These are phyloP conservation scores for Panaeolus cyanescens DNA, from an alignment of 768 basidiomycete genomes.

Conservation along the genomic window DNA sequence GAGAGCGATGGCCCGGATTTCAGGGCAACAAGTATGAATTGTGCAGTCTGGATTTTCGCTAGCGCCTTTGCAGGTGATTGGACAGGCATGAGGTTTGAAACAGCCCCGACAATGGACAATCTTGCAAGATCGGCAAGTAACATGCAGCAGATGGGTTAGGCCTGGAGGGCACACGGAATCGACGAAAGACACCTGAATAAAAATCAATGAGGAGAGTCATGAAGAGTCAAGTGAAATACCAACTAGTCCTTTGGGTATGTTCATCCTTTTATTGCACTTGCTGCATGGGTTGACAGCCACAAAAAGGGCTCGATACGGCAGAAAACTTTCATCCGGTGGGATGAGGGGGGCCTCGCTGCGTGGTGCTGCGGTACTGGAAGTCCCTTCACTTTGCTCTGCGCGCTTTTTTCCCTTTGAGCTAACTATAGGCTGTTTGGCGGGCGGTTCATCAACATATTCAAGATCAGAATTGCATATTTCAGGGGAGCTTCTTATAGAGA, in stretches of 20 bases:
- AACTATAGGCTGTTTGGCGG: conserved; percentile 6
- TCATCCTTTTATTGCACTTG: conserved; percentile 34
- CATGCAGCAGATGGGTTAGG: conserved; percentile 41
- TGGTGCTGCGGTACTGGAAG: background rate
- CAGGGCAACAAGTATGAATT: conserved; percentile 44
- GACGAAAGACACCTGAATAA: conserved; percentile 28
- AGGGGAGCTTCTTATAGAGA: background rate
- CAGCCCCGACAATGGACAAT: conserved; percentile 54
- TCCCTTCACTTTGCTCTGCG: background rate
- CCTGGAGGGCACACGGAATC: conserved; percentile 26
- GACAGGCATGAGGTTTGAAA: conserved; percentile 39
- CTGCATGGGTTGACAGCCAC: conserved; percentile 34
- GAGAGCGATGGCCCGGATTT: conserved; percentile 49
- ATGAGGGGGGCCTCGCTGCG: background rate
- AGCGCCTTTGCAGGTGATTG: conserved; percentile 41
- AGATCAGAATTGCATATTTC: background rate
- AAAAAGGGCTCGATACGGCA: conserved; percentile 36
- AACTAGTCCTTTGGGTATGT: conserved; percentile 45
- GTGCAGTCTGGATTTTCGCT: conserved; percentile 32
- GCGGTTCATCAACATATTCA: conserved; percentile 1
- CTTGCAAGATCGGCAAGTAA: conserved; percentile 41
- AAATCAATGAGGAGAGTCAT: conserved; percentile 3
- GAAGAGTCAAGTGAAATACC: conserved; percentile 17
- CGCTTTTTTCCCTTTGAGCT: background rate
- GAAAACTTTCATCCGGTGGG: conserved; percentile 32